These are phyloP conservation scores for Goffeauzyma gilvescens DNA, from an alignment of 768 basidiomycete genomes.

Conservation along the genomic window DNA sequence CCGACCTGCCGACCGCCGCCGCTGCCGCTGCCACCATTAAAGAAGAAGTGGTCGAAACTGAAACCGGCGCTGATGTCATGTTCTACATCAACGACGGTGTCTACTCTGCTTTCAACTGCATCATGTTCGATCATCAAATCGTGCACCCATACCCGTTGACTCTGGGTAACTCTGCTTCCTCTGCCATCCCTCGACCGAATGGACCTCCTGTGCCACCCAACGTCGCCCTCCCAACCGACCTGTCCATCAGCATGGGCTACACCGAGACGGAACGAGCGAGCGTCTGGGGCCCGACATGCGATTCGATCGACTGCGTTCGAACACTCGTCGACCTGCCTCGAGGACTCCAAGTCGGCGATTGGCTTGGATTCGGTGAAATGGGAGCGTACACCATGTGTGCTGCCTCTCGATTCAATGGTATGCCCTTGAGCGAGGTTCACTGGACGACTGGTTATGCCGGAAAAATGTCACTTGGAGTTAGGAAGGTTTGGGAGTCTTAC, in stretches of 20 bases:
- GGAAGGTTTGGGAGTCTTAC: constrained; percentile 25
- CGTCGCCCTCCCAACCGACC: constrained; percentile 29
- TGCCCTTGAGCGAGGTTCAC: constrained; percentile 17
- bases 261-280: constrained; percentile 35
- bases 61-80: constrained; percentile 55
- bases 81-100: constrained; percentile 99
- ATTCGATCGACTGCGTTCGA: constrained; percentile 79
- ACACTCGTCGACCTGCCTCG: constrained; percentile 44
- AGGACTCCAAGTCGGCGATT: constrained; percentile 72
- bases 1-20: constrained; percentile 25
- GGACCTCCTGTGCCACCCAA: constrained; percentile 27
- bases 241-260: constrained; percentile 32
- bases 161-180: constrained; percentile 17
- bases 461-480: constrained; percentile 17
- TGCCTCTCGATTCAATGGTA: constrained; percentile 81
- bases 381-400: constrained; percentile 98
- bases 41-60: constrained; percentile 10
- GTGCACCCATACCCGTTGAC: constrained; percentile 54
- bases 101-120: constrained; percentile 52
- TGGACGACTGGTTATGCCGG: constrained; percentile 27
- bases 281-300: constrained; percentile 98
- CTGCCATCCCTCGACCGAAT: constrained; percentile 11
- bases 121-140: constrained; percentile 87
- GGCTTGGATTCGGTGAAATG: constrained; percentile 96
- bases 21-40: constrained; percentile 6